Evolutionary conservation across 2,329 filamentous ascomycete genomes (phyloP).

Genomic region (Aspergillus ochraceus): DNA sequence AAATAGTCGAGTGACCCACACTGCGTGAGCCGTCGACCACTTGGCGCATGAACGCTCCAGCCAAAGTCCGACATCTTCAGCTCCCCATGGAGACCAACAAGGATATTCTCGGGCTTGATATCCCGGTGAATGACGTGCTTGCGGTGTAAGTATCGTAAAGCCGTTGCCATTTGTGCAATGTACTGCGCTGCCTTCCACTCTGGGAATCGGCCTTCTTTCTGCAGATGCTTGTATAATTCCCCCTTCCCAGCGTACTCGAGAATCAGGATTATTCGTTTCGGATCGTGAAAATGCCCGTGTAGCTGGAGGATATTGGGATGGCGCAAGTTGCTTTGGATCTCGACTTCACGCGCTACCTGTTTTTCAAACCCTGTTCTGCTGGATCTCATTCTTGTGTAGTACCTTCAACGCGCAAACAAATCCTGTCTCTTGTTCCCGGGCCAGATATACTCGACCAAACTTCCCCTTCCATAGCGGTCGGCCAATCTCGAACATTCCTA

Average conservation of each 20-base stretch:
- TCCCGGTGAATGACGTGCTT: conserved; percentile 7
- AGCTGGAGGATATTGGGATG: conserved; percentile 7
- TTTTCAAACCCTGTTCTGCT: conserved; percentile 4
- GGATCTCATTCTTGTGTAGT: conserved; percentile 10
- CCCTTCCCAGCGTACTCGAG: conserved; percentile 3
- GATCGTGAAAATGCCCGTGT: conserved; percentile 2
- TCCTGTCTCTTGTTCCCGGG: conserved; percentile 2
- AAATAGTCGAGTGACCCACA: conserved; percentile 8
- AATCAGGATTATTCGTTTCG: neutral
- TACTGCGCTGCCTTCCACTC: conserved; percentile 9
- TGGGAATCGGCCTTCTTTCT: conserved; percentile 1
- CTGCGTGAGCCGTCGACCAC: conserved; percentile 5
- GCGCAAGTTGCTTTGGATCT: conserved; percentile 9
- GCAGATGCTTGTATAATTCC: conserved; percentile 5
- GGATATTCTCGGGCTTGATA: conserved; percentile 7
- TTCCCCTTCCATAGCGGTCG: neutral
- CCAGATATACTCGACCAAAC: conserved; percentile 4
- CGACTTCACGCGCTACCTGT: conserved; percentile 9
- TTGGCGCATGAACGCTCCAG: conserved; percentile 9
- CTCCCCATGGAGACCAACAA: conserved; percentile 6
- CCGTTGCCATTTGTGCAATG: conserved; percentile 8
- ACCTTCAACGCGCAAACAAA: conserved; percentile 5
- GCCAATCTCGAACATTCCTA: conserved; percentile 3
- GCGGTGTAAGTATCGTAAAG: conserved; percentile 7
- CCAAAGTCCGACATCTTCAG: conserved; percentile 11